Conservation (phyloP, 2,329 filamentous ascomycete species). For the Thielaviopsis musarum region DNA sequence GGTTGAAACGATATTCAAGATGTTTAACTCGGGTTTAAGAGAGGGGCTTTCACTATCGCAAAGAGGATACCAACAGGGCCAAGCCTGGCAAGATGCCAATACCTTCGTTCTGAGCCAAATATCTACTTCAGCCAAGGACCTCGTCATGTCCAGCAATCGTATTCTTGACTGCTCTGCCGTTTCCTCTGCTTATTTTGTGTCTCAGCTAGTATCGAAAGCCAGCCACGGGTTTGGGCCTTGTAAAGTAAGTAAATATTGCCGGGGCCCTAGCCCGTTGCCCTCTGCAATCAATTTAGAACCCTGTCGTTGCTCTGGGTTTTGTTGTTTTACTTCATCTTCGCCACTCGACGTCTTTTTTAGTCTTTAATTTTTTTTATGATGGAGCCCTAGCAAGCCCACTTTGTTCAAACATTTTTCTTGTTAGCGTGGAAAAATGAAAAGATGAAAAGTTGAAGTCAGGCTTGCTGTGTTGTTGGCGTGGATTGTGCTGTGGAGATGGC, state of each 20-base stretch:
- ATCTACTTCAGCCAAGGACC: neutral
- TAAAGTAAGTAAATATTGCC: neutral
- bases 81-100: no score
- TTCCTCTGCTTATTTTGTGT: neutral
- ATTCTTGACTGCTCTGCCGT: no score
- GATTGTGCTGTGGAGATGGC: no score
- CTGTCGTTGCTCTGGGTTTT: neutral
- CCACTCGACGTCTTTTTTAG: no score
- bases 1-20: neutral
- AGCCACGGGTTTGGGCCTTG: neutral
- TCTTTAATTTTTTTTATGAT: neutral
- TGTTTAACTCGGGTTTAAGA: no score
- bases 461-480: no score
- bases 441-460: no score
- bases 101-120: neutral
- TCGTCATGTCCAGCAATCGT: neutral
- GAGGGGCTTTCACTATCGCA: neutral
- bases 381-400: no score
- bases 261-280: conserved; percentile 2
- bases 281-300: conserved; percentile 8
- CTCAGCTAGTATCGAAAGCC: neutral
- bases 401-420: no score
- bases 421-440: no score
- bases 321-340: no score
- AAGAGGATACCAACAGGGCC: neutral